Percentiles rank a stretch among this genome's conserved stretches.
Conservation (phyloP, 192 early-diverging fungal genomes). For the Backusella morwellensis region DNA sequence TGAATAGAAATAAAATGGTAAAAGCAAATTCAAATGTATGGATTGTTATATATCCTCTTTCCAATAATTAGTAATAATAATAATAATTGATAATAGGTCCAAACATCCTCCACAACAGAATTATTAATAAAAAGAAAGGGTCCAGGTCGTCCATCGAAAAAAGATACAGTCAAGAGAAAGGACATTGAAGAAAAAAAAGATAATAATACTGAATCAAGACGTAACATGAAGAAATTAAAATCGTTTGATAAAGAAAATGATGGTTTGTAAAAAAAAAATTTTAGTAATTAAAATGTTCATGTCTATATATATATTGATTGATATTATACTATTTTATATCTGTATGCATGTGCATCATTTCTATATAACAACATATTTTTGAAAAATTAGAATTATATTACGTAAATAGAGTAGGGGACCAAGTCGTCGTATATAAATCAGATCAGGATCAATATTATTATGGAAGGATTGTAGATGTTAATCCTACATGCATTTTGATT, state of each 20-base stretch:
- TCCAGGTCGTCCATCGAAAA: constrained; percentile 13
- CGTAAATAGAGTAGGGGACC: constrained; percentile 8
- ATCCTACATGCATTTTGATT: constrained; percentile 30
- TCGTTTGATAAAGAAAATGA: background rate
- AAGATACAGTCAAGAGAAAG: background rate
- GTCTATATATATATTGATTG: background rate
- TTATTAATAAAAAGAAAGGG: background rate
- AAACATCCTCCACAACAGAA: background rate
- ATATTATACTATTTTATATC: background rate
- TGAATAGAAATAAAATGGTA: background rate
- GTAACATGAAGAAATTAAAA: background rate
- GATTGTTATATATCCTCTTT: background rate
- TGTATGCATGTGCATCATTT: constrained; percentile 1
- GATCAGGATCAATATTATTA: background rate
- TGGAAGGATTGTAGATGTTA: background rate
- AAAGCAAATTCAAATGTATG: background rate
- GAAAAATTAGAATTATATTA: background rate
- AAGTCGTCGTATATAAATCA: background rate
- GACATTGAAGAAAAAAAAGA: background rate
- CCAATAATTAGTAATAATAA: background rate
- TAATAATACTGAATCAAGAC: background rate
- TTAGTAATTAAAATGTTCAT: background rate
- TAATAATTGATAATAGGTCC: background rate
- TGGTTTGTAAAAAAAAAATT: constrained; percentile 1
- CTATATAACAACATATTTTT: background rate